Base-by-base conservation (phyloP, 192 early-diverging fungal species). In the Coemansia sp. region DNA sequence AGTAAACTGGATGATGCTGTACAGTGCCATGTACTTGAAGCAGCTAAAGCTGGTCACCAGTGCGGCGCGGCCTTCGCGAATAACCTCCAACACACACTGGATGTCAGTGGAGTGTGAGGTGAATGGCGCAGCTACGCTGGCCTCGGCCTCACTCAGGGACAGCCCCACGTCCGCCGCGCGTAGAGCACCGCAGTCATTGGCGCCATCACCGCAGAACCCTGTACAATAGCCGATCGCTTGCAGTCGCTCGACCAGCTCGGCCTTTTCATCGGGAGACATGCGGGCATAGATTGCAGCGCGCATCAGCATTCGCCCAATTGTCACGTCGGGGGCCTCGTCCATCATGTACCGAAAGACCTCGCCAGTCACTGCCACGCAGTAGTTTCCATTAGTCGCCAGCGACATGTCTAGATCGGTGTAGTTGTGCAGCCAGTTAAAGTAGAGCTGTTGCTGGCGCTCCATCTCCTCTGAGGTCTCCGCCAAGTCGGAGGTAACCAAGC, bases 211-310 rank as follows among this genome's bases (percentile, higher is more conserved):
- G 74, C 96, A 98, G 77, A 99, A 99, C 0, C 95, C 94, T 30
- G 94, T 91, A 70, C 91, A 95, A 82, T 98, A 96, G 14, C 92
- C 96, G 30, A 98, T 87, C 21, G 80, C 86, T 72, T 98, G 96
- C 43, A 98, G 78, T 61, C 88, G 87, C 71, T 95, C 91, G 5
- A 99, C 95, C 17, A 99, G 74, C 70, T 94, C 90, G 42, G 95
- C 94, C 66, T 99, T 99, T 75, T 98, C 94, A 73, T 99, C 98
- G 1, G 98, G 98, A 3, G 96, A 97, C 97, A 98, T 98, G 61
- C 98, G 90, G 5, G 97, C 96, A 77, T 92, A 98, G 37, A 99
- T 89, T 60, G 93, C 91, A 7, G 91, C 90, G 59, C 95, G 96
- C 68, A 95, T 89, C 44, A 99, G 83, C 89, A 98, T 92, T 64